Evolutionary conservation across 495 filamentous ascomycete genomes (phyloP).

Genomic region (Aspergillus campestris): DNA sequence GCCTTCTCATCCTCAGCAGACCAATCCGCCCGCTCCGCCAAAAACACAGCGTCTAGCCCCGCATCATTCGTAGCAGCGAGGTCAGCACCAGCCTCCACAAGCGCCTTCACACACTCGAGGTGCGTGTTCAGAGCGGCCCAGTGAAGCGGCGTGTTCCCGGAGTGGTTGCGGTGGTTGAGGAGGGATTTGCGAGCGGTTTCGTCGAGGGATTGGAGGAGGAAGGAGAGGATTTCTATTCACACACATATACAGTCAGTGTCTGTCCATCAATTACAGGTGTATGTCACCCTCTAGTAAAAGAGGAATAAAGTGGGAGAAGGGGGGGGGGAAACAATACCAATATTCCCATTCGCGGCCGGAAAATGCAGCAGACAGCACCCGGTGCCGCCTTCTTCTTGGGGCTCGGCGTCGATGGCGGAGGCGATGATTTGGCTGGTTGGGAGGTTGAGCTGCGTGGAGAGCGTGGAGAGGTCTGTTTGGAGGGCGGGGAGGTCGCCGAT

Average conservation of each 20-base stretch:
- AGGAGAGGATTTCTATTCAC: conserved; percentile 38
- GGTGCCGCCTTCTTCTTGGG: conserved; percentile 51
- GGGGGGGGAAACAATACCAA: conserved; percentile 42
- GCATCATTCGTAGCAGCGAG: conserved; percentile 65
- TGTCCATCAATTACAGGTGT: too few species aligned
- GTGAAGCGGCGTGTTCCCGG: conserved; percentile 84
- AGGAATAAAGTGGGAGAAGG: conserved; percentile 1
- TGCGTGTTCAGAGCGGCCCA: conserved; percentile 90
- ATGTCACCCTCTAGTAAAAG: too few species aligned
- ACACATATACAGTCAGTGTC: conserved; percentile 7
- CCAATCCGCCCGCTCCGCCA: conserved; percentile 62
- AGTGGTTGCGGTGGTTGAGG: conserved; percentile 62
- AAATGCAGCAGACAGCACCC: conserved; percentile 63
- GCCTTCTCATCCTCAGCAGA: conserved; percentile 16
- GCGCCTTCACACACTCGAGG: conserved; percentile 63
- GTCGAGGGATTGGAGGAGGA: conserved; percentile 37
- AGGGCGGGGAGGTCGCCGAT: conserved; percentile 66
- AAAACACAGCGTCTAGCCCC: conserved; percentile 77
- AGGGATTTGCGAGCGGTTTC: conserved; percentile 22
- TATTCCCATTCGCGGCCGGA: conserved; percentile 80
- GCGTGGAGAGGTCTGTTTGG: conserved; percentile 44
- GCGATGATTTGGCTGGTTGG: conserved; percentile 49
- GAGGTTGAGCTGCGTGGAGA: conserved; percentile 46
- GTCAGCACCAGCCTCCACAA: conserved; percentile 67
- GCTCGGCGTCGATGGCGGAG: conserved; percentile 58